These are phyloP conservation scores for Eimeria maxima DNA, from an alignment of 169 alveolate species.

Conservation along the genomic window DNA sequence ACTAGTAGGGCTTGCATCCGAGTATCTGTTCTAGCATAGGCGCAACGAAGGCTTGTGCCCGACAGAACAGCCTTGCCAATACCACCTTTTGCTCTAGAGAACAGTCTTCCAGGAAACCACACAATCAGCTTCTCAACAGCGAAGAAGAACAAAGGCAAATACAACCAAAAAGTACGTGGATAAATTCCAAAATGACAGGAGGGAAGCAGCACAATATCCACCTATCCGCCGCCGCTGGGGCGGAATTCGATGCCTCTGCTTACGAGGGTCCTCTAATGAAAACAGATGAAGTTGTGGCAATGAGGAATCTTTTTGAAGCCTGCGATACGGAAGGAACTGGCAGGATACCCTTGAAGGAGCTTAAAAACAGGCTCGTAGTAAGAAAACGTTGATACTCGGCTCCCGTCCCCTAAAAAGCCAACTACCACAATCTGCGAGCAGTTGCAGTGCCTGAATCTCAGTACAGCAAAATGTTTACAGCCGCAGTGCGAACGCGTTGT, in stretches of 20 bases:
- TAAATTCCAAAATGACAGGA: background rate
- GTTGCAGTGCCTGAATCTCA: background rate
- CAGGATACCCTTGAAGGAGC: conserved; percentile 47
- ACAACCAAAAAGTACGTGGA: background rate
- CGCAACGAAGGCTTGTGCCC: background rate
- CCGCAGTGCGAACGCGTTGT: background rate
- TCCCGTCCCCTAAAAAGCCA: background rate
- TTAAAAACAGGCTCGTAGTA: conserved; percentile 68
- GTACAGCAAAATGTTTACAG: background rate
- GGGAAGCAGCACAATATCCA: background rate
- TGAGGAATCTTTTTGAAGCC: conserved; percentile 78
- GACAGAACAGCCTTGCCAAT: background rate
- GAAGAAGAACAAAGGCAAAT: background rate
- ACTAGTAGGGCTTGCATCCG: background rate
- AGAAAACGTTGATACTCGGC: background rate
- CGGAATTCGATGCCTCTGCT: conserved; percentile 72
- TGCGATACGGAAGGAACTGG: conserved; percentile 80
- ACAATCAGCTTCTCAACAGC: background rate
- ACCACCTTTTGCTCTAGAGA: background rate
- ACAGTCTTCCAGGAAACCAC: background rate
- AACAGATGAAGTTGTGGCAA: conserved; percentile 75
- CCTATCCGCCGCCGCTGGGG: background rate
- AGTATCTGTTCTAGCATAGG: background rate
- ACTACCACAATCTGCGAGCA: background rate
- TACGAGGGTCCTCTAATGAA: conserved; percentile 82